Base-by-base conservation (phyloP, 352 stramenopile species). In the Blastocystis sp. region DNA sequence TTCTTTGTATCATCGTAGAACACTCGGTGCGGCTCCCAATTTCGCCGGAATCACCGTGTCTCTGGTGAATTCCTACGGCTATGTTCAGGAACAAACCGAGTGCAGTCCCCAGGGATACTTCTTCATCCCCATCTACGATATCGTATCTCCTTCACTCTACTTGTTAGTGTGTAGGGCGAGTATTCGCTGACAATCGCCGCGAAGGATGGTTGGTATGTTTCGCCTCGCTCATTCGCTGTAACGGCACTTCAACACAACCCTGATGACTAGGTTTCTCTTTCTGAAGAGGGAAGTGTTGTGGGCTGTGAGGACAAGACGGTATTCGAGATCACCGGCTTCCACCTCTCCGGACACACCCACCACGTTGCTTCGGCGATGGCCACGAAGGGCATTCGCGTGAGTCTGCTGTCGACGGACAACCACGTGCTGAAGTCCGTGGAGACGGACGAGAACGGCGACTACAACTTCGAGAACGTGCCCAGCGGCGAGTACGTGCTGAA, bases 41-140 rank as follows among this genome's bases (percentile, higher is more conserved):
- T 79, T 79, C 19, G 64, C 69, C 43, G 52, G 62, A 62, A 61
- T 79, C 34, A n/a, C 41, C 28, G 69, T 79, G 28, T 79, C 69
- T 79, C 23, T 79, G 21, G 19, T 79, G 10, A 79, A 40, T 79
- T 62, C 69, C 5, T 40, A 79, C 28, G 69, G 69, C 61, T 23
- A 62, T 79, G 28, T 79, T 9, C 69, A 79, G 41, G 69, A 79
- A 2, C 40, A 61, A 60, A 79, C 69, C 11, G 69, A 38, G 43
- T 79, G 69, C 52, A 79, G 69, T 79, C 69, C 69, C 14, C 69
- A 79, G 69, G 69, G 69, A 79, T 79, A 60, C 41, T 79, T 79
- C 69, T 79, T 79, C 34, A 61, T 79, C 34, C 69, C 69, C 62
- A n/a, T 79, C 1, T 79, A 79, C 34, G 69, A 79, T 52, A 79